Evolutionary conservation across 2,329 filamentous ascomycete genomes (phyloP).

Genomic region (Coniochaeta hoffmannii): DNA sequence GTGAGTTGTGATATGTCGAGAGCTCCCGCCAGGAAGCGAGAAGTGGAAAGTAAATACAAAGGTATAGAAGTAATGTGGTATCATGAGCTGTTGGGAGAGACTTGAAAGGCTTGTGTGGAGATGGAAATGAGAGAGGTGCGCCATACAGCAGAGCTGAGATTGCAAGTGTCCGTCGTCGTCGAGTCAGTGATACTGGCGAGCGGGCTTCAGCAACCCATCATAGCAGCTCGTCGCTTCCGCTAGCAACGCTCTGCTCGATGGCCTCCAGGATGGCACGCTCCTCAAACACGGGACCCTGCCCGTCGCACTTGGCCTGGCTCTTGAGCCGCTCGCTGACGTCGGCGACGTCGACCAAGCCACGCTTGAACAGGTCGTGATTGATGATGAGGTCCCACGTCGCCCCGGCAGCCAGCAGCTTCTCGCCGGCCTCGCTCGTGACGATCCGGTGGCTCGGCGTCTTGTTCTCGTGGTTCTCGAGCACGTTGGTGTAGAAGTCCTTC

Average conservation of each 20-base stretch:
- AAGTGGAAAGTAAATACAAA: background rate
- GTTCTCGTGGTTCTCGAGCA: constrained; percentile 54
- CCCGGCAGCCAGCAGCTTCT: constrained; percentile 63
- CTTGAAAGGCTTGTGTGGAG: no score
- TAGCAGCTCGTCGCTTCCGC: constrained; percentile 68
- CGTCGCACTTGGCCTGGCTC: constrained; percentile 70
- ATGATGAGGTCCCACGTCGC: constrained; percentile 90
- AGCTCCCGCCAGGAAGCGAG: background rate
- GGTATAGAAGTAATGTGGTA: background rate
- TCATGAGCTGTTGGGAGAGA: background rate
- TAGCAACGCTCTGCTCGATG: constrained; percentile 71
- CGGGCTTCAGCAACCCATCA: constrained; percentile 14
- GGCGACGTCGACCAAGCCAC: constrained; percentile 72
- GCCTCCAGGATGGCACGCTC: constrained; percentile 66
- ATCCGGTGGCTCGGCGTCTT: constrained; percentile 63
- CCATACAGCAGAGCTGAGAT: background rate
- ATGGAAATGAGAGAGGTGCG: background rate
- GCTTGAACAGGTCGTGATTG: constrained; percentile 66
- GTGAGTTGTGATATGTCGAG: background rate
- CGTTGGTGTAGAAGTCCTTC: constrained; percentile 61
- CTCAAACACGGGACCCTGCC: constrained; percentile 80
- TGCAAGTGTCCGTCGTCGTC: background rate
- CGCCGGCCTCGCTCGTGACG: constrained; percentile 56
- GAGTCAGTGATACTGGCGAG: background rate
- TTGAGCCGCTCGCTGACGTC: constrained; percentile 76